A percentile compares a stretch with the other conserved stretches of the same genome.
phyloP scores from a whole-genome alignment of 306 rosid species.

The Fragaria ananassa region DNA sequence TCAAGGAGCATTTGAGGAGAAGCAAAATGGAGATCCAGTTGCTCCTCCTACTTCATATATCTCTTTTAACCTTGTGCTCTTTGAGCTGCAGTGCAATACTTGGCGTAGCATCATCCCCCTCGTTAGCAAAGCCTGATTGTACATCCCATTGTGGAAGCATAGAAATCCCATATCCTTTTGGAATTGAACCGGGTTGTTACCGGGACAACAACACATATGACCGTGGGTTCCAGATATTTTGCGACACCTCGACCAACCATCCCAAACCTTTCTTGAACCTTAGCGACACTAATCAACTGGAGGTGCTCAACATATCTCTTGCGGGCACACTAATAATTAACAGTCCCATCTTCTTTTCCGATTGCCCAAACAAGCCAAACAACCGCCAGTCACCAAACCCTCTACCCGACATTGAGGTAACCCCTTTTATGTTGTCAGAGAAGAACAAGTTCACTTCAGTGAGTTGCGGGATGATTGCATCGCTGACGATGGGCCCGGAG shows the following conservation, averaged over 20 bases:
- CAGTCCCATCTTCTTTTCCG: conserved; percentile 17
- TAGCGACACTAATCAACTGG: neutral
- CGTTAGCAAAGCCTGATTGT: neutral
- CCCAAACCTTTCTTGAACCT: conserved; percentile 15
- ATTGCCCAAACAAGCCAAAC: neutral
- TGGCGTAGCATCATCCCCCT: neutral
- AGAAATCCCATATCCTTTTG: neutral
- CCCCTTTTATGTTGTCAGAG: neutral
- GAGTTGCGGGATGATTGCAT: neutral
- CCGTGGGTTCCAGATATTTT: conserved; percentile 33
- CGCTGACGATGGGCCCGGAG: too few relatives aligned
- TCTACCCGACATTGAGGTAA: neutral
- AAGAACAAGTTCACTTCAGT: neutral
- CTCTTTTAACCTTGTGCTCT: neutral
- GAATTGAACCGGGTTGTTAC: conserved; percentile 9
- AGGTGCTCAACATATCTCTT: neutral
- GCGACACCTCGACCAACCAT: neutral
- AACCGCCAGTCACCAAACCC: neutral
- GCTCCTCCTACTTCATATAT: neutral
- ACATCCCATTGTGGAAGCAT: conserved; percentile 12
- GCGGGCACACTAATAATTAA: neutral
- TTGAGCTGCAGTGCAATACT: neutral
- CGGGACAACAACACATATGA: neutral
- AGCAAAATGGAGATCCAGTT: neutral
- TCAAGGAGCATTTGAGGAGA: too few relatives aligned